A percentile compares a stretch with the other conserved stretches of the same genome.
phyloP scores from a whole-genome alignment of 495 filamentous ascomycete species.

The Lepraria neglecta region DNA sequence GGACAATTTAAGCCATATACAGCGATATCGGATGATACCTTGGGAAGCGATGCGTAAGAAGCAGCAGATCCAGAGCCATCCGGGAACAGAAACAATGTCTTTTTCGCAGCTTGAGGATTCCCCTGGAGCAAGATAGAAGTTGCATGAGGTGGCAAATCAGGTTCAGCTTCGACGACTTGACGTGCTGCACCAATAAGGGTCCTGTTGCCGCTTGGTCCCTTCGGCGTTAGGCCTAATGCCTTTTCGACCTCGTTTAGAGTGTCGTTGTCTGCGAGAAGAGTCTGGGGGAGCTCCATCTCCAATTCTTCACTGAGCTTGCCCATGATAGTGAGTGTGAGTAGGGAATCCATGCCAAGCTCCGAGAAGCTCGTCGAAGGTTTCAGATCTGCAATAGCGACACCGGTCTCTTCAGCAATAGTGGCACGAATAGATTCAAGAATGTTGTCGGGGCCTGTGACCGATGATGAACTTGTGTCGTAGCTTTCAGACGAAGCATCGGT shows the following conservation, averaged over 20 bases:
- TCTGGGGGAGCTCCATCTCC: constrained; percentile 30
- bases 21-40: constrained; percentile 37
- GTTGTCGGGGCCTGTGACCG: background rate
- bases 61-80: constrained; percentile 68
- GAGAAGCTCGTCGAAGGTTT: constrained; percentile 33
- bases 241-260: constrained; percentile 19
- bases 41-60: constrained; percentile 52
- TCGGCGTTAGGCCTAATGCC: constrained; percentile 26
- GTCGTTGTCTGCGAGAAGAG: constrained; percentile 36
- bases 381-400: constrained; percentile 21
- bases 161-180: constrained; percentile 16
- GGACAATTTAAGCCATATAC: constrained; percentile 61
- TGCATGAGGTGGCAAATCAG: constrained; percentile 33
- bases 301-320: constrained; percentile 35
- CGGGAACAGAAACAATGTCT: constrained; percentile 66
- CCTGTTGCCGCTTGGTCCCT: constrained; percentile 9
- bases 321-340: constrained; percentile 41
- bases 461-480: background rate
- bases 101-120: constrained; percentile 48
- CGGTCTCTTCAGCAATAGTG: constrained; percentile 27
- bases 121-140: constrained; percentile 51
- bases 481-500: background rate
- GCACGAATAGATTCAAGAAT: background rate
- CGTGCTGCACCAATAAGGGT: constrained; percentile 16
- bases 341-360: constrained; percentile 47